These are phyloP conservation scores for Exophiala aquamarina DNA, from an alignment of 2,329 filamentous ascomycete genomes.

Conservation along the genomic window DNA sequence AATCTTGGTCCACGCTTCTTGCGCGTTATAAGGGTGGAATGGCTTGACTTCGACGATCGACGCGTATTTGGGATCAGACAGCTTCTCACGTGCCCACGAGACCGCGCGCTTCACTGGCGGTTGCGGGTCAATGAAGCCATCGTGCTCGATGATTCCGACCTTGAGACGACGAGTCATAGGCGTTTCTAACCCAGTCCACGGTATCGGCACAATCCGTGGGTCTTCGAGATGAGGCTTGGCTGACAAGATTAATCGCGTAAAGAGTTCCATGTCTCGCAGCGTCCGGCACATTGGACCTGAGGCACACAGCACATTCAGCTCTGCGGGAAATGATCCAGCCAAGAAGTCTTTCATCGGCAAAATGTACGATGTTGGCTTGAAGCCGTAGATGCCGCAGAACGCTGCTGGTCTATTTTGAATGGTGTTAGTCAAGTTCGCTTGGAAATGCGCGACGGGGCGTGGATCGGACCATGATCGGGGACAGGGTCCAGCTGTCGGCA, in stretches of 20 bases:
- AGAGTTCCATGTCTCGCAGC: conserved; percentile 48
- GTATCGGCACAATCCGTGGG: conserved; percentile 49
- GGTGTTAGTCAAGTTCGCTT: too few species aligned
- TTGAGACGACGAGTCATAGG: conserved; percentile 38
- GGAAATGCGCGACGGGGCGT: too few species aligned
- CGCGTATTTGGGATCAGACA: conserved; percentile 29
- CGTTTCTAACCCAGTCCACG: conserved; percentile 43
- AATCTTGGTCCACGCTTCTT: conserved; percentile 13
- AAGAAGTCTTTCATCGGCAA: conserved; percentile 35
- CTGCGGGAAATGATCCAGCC: conserved; percentile 9
- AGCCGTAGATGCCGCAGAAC: conserved; percentile 41
- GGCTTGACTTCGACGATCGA: conserved; percentile 51
- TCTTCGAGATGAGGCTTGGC: conserved; percentile 55
- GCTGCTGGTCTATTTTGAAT: conserved; percentile 32
- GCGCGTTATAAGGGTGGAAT: conserved; percentile 15
- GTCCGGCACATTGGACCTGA: conserved; percentile 30
- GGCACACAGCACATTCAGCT: conserved; percentile 16
- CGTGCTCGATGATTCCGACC: conserved; percentile 64
- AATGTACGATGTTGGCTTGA: conserved; percentile 41
- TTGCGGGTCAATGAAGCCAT: conserved; percentile 64
- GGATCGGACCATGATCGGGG: too few species aligned
- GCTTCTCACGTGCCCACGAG: conserved; percentile 38
- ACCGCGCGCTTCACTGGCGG: conserved; percentile 59
- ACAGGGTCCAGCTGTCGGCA: too few species aligned
- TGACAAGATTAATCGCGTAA: conserved; percentile 41